Conservation (phyloP, 306 rosid species). For the Echinosophora koreensis region DNA sequence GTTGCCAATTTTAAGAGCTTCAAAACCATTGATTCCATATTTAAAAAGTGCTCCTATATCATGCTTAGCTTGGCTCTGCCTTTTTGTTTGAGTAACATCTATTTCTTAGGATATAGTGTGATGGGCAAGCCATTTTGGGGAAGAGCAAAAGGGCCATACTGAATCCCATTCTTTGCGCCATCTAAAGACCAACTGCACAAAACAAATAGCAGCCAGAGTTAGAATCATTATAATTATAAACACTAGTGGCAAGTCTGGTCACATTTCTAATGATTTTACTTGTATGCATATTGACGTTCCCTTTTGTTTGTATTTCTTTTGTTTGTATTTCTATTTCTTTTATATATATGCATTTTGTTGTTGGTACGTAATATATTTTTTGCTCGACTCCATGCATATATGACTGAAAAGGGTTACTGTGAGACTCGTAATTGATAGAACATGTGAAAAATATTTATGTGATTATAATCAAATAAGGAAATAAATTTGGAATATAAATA, state of each 20-base stretch:
- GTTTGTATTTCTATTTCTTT: too few relatives aligned
- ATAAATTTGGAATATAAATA: too few relatives aligned
- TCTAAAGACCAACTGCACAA: slow-evolving; percentile 72
- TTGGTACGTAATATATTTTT: background rate
- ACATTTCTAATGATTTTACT: too few relatives aligned
- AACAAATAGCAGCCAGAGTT: background rate
- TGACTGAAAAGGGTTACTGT: background rate
- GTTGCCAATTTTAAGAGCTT: background rate
- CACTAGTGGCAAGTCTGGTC: too few relatives aligned
- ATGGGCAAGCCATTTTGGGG: slow-evolving; percentile 92
- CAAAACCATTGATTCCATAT: slow-evolving; percentile 36
- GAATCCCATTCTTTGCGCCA: slow-evolving; percentile 80
- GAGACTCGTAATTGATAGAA: background rate
- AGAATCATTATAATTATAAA: background rate
- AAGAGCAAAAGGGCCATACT: slow-evolving; percentile 94
- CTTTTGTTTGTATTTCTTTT: too few relatives aligned
- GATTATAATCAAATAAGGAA: too few relatives aligned
- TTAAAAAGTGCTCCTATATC: slow-evolving; percentile 29
- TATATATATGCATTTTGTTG: too few relatives aligned
- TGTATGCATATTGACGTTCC: too few relatives aligned
- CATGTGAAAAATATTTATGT: too few relatives aligned
- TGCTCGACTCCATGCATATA: background rate
- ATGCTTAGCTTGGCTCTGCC: slow-evolving; percentile 14
- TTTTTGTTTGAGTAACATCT: background rate
- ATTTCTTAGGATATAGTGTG: slow-evolving; percentile 55